Evolutionary conservation across 139 green algal species (phyloP), one percentile per base, ranked within the genome.

Genomic region (Closterium sp.): DNA sequence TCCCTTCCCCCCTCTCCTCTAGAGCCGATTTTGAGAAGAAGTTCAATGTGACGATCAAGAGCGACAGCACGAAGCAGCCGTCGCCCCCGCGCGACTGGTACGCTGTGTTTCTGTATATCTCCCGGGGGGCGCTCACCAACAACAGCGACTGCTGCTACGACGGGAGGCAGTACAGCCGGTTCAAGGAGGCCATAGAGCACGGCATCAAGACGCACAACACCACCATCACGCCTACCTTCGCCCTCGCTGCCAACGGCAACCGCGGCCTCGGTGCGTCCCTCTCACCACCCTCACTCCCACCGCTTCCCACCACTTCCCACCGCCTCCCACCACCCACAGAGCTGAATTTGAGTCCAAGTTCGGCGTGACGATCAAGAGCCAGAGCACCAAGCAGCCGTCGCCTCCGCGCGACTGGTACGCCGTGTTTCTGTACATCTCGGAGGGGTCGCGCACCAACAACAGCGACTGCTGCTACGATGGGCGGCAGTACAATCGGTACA

Each of bases 71-170:
- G 0, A 34, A 34, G 86, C 13, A 22, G 86, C 31, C 86, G 86
- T 32, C 30, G 86, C 30, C 86, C 4, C 86, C 30, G 86, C 30
- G 31, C 31, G 86, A 32, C 31, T 34, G 30, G 31, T 89, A 89
- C 86, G 86, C 31, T 1, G 31, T 34, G 31, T 50, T 89, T 21
- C 31, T 89, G 13, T 89, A 89, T 10, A 38, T 34, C 86, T 89
- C 86, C 13, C 13, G 17, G 31, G 31, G 31, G 3, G 0, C 31
- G 5, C 86, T 19, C 31, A 32, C 86, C 0, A 70, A 70, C 86
- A 34, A 89, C 86, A 50, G 86, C 31, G 31, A 89, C 86, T 89
- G 86, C 31, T 89, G 86, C 86, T 89, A 89, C 31, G 86, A 89
- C 86, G 86, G 31, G 31, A 7, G 50, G 50, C 50, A 70, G 50